Evolutionary conservation across 208 protist species (phyloP), one percentile per base, ranked within the genome.

Genomic region (Trypanosoma mega): DNA sequence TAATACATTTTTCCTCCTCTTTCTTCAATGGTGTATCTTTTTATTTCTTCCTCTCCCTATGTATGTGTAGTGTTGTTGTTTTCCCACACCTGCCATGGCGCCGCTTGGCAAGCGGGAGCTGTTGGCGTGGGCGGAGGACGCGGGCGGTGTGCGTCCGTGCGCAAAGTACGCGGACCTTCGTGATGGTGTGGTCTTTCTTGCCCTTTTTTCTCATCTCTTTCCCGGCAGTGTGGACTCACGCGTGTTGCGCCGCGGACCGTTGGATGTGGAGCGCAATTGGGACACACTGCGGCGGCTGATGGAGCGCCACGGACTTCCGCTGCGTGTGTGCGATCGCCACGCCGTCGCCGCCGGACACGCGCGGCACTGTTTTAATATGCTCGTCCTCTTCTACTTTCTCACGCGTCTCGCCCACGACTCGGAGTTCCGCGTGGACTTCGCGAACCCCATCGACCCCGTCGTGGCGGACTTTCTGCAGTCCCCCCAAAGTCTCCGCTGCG

Each of bases 311-410:
- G 50, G 62, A 27, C 46, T 93, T 11, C 85, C 85, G 2, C 26
- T 68, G 26, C 62, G 68, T 49, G 46, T 90, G 41, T 78, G 70
- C 46, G 68, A 78, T 23, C 60, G 59, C 18, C 52, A 74, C 26
- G 72, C 72, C 12, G 51, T 93, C 8, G 59, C 73, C 8, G 68
- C 68, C 26, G 82, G 74, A 11, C 57, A 77, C 49, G 74, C 74
- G 16, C 64, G 75, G 1, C 61, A 76, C 52, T 89, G 81, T 68
- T 89, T 82, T 59, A 87, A 89, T 65, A 57, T 77, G 20, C 56
- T 93, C 23, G 79, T 90, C 11, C 60, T 87, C 30, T 87, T 85
- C 43, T 93, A 87, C 56, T 93, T 93, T 30, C 48, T 93, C 27
- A 20, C 50, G 16, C 53, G 59, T 18, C 59, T 93, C 5, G 30